Base-by-base conservation (phyloP, 371 early-diverging fungal species). In the Saksenaea oblongispora region DNA sequence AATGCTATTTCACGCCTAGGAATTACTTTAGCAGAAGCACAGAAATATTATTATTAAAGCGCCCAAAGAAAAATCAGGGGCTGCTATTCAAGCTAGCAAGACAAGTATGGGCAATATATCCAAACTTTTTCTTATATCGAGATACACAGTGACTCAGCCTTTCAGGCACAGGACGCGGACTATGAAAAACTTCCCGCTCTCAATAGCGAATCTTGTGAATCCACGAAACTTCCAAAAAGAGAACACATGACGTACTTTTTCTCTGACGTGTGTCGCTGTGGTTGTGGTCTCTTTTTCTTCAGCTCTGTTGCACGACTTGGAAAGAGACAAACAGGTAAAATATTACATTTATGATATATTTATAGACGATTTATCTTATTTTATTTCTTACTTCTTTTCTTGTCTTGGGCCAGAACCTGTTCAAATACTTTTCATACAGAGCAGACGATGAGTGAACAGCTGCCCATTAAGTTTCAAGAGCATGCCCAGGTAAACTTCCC, bases 401-500 rank as follows among this genome's bases (percentile, higher is more conserved):
- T 56, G 7, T 56, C 27, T 31, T 56, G 31, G 7, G 7, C 31
- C 31, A 31, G 31, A 31, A 31, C 31, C 31, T 31, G 31, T 31
- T 31, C 31, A 31, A 31, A 31, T 31, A 54, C 27, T 54, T 17
- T 24, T 54, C 54, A 54, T 54, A 24, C 47, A 44, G 9, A 62
- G 31, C 24, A 47, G 51, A 47, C 51, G 51, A 88, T 92, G 92
- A 82, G 84, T 66, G 90, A 89, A 75, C 75, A 73, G 63, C 73
- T 93, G 58, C 93, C 93, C 54, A 92, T 93, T 69, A 85, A 84
- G 70, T 94, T 96, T 71, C 95, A 96, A 84, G 98, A 97, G 85
- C 95, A 92, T 87, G 87, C 94, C 66, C 95, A 95, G 91, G 96
- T 95, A 90, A 61, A 39, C 31, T 9, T 55, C 35, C 22, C 13